Evolutionary conservation across 2,329 filamentous ascomycete species (phyloP), one percentile per base, ranked within the genome.

Genomic region (Lachnellula willkommii): DNA sequence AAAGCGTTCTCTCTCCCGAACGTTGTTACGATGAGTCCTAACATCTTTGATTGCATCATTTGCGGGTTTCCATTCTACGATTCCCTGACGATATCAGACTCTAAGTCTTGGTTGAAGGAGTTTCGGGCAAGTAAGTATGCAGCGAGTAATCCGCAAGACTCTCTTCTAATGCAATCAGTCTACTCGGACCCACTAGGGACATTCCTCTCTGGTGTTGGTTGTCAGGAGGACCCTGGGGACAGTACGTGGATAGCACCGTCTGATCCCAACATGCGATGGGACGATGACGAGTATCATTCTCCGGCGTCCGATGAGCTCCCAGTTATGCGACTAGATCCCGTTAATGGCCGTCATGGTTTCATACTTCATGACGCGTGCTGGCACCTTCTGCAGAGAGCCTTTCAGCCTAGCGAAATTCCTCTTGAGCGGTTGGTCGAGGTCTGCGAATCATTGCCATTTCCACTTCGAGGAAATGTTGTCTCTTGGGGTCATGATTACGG

Each of bases 281-380:
- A 54, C 42, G 54, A 52, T 49, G 54, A 9, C 17, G 48, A 28
- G 26, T 52, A 52, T 26, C 35, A 47, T 20, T 42, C 24, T 32
- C 40, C 42, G 42, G 37, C 49, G 35, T n/a, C 12, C 4, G 49
- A 52, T 22, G 17, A 54, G 52, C 39, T 54, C 45, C 28, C 28
- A 50, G 37, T 54, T n/a, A 42, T 54, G 39, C 47, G 40, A 50
- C 35, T 47, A 40, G 17, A 43, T 26, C 53, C 53, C 35, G 24
- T 47, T 15, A 52, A 51, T 15, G 53, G 53, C 36, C 47, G 53
- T 24, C 37, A 55, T 28, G 53, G 53, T 39, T 56, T 56, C 47
- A 20, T 32, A 14, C 28, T 56, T 47, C 54, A 52, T 48, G 54
- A 52, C 39, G 49, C 42, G 26, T 52, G 54, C 43, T 56, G 49